These are phyloP conservation scores for Umbelopsis sp. DNA, from an alignment of 192 early-diverging fungal genomes.

Conservation along the genomic window DNA sequence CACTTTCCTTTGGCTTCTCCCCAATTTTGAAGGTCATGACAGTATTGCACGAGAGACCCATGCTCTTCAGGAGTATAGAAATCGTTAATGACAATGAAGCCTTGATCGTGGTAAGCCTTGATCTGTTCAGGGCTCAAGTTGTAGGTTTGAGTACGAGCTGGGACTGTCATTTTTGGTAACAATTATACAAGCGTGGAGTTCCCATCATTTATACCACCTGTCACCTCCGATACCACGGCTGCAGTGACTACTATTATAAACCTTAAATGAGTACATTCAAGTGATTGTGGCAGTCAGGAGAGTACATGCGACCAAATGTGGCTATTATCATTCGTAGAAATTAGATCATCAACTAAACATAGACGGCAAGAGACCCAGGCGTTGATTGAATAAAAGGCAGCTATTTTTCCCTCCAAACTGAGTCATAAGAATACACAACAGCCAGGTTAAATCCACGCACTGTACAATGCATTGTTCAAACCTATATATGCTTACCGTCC, in stretches of 20 bases:
- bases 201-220: background rate
- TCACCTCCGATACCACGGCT: slow-evolving; percentile 9
- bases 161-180: slow-evolving; percentile 15
- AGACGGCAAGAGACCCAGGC: background rate
- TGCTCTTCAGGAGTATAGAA: slow-evolving; percentile 52
- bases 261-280: background rate
- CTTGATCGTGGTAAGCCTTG: slow-evolving; percentile 45
- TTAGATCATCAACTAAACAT: background rate
- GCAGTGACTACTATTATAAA: background rate
- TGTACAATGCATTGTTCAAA: background rate
- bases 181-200: background rate
- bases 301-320: slow-evolving; percentile 1
- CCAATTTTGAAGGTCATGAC: slow-evolving; percentile 52
- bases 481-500: background rate
- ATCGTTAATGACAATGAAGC: slow-evolving; percentile 60
- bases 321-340: background rate
- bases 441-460: too few relatives aligned
- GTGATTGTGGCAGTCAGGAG: background rate
- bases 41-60: slow-evolving; percentile 43
- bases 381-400: background rate
- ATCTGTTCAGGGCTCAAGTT: slow-evolving; percentile 51
- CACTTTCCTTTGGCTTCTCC: slow-evolving; percentile 55
- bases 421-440: background rate
- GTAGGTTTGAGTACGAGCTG: slow-evolving; percentile 32
- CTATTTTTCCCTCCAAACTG: background rate